Evolutionary conservation across 2,329 filamentous ascomycete species (phyloP), one percentile per base, ranked within the genome.

Genomic region (Ophiosphaerella narmari): DNA sequence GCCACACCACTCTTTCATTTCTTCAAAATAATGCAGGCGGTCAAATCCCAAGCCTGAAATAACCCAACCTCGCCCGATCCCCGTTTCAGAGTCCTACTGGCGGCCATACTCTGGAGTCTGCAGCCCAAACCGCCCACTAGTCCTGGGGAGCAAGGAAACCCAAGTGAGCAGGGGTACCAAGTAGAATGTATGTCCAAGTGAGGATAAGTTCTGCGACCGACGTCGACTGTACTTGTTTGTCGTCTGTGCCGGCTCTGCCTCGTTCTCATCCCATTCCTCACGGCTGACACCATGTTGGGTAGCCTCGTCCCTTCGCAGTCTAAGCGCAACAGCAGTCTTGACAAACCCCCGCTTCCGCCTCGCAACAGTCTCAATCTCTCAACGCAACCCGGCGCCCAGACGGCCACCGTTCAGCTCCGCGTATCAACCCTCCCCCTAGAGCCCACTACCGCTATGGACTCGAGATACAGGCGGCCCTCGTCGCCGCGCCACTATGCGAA

Each of bases 401-500:
- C 64, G 11, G 48, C 59, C 7, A 60, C 57, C 26, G 56, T 63
- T 35, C 59, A 63, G 46, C 46, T 66, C 42, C n/a, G 34, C 7
- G 18, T 48, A 23, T 43, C 46, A 18, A 48, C 46, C 14, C 39
- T 48, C 33, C 46, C 44, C 44, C 23, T 23, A 14, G 37, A 40
- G 26, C 26, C 11, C 42, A 55, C 59, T 42, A 45, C 58, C 48
- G 64, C 59, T 54, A 73, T 72, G 70, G 68, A 68, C 45, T 66
- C 69, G 44, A 60, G 69, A 39, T 66, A 72, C 60, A 62, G 66
- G 47, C 66, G 72, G 44, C 57, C 71, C 11, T 56, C 62, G 31
- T 74, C 72, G 21, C 72, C 72, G n/a, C 65, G 69, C 9, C 69
- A 69, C 26, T 57, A 65, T 38, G 48, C 51, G 23, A 67, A 70